phyloP scores from a whole-genome alignment of 169 alveolate genomes.

The Cyclospora cayetanensis region DNA sequence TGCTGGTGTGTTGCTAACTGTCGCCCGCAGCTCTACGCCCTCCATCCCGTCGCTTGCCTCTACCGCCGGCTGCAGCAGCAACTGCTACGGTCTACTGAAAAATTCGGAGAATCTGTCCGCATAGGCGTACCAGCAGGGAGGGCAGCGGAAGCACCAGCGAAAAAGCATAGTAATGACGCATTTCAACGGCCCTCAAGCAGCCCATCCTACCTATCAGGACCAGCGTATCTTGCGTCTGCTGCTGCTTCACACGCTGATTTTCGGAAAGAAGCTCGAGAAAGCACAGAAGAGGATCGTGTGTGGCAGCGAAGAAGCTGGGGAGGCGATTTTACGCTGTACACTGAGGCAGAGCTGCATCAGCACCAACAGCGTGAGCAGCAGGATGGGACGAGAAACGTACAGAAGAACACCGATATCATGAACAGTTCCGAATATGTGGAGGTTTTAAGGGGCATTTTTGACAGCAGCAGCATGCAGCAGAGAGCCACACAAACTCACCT shows the following conservation, averaged over 20 bases:
- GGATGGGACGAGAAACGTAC: constrained; percentile 17
- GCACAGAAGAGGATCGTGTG: neutral
- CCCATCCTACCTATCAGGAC: neutral
- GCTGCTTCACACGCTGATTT: neutral
- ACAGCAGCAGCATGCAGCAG: constrained; percentile 68
- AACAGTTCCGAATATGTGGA: constrained; percentile 60
- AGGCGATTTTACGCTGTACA: constrained; percentile 38
- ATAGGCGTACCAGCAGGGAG: too few species aligned
- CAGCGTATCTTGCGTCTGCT: neutral
- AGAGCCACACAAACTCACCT: constrained; percentile 55
- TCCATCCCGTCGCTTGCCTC: constrained; percentile 19
- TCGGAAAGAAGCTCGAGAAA: neutral
- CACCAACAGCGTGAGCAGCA: constrained; percentile 37
- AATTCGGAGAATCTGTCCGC: too few species aligned
- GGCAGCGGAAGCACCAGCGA: too few species aligned
- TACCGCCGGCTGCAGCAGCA: constrained; percentile 44
- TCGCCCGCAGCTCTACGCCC: constrained; percentile 21
- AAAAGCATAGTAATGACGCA: too few species aligned
- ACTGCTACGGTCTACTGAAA: constrained; percentile 2
- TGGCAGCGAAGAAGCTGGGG: constrained; percentile 1
- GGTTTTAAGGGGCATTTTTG: constrained; percentile 60
- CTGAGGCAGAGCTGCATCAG: constrained; percentile 34
- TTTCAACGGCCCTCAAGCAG: neutral
- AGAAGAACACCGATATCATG: neutral
- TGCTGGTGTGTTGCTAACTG: too few species aligned